Percentiles rank a stretch among this genome's conserved stretches.
phyloP scores from a whole-genome alignment of 1,284 basidiomycete genomes.

The Ganoderma leucocontextum region DNA sequence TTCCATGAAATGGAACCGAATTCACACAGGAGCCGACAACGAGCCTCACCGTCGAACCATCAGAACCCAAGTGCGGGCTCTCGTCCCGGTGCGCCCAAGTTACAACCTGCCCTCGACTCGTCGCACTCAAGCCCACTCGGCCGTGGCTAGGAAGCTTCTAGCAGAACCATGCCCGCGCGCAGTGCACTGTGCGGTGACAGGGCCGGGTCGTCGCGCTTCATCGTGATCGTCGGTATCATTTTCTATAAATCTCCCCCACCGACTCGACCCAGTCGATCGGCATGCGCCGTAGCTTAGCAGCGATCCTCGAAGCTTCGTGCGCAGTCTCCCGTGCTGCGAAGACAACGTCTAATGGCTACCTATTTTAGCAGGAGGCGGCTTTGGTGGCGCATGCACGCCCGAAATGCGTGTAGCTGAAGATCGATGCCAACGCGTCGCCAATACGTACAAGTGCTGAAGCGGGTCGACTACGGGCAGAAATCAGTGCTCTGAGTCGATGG shows the following conservation, averaged over 20 bases:
- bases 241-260: conserved; percentile 1
- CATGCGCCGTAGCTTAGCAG: conserved; percentile 5
- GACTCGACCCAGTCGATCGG: conserved; percentile 15
- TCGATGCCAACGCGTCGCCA: background rate
- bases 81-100: conserved; percentile 14
- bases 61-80: conserved; percentile 4
- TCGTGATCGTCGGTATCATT: conserved; percentile 15
- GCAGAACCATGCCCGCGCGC: conserved; percentile 3
- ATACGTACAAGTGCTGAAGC: background rate
- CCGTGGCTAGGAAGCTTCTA: conserved; percentile 8
- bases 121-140: background rate
- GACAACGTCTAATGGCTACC: conserved; percentile 14
- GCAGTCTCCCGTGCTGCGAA: conserved; percentile 14
- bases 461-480: background rate
- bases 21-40: conserved; percentile 2
- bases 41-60: background rate
- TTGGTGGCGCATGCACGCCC: conserved; percentile 7
- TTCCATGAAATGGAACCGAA: conserved; percentile 1
- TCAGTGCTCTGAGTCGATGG: conserved; percentile 1
- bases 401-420: conserved; percentile 5
- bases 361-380: background rate
- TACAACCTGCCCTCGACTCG: background rate
- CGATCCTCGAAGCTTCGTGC: background rate
- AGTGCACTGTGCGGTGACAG: conserved; percentile 2
- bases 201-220: conserved; percentile 1